Evolutionary conservation across 2,329 filamentous ascomycete species (phyloP).

Genomic region (Ophioceras dolichostomum): DNA sequence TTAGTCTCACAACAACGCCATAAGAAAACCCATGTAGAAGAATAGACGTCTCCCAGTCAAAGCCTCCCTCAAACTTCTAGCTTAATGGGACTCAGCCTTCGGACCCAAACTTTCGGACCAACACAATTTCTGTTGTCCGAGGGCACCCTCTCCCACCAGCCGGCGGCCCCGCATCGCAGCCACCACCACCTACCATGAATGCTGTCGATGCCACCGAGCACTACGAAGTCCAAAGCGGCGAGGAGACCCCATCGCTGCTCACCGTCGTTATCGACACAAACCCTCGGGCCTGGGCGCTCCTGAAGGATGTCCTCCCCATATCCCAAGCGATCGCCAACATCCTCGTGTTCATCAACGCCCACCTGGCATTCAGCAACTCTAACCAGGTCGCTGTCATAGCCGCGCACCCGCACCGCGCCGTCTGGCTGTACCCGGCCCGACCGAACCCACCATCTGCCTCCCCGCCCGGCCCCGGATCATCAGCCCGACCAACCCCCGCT

Average conservation of each 20-base stretch:
- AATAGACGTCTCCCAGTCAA: no score
- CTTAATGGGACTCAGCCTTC: no score
- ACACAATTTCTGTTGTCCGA: no score
- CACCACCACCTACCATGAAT: constrained; percentile 44
- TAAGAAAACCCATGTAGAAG: no score
- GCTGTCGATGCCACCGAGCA: constrained; percentile 46
- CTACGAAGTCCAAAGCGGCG: constrained; percentile 41
- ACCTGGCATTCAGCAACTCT: constrained; percentile 84
- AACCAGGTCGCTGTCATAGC: constrained; percentile 91
- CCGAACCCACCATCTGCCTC: no score
- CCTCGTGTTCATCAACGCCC: constrained; percentile 93
- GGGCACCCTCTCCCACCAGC: no score
- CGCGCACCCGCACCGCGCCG: constrained; percentile 72
- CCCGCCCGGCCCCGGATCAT: constrained; percentile 20
- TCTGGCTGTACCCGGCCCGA: constrained; percentile 72
- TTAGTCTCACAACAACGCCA: no score
- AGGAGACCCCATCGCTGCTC: constrained; percentile 65
- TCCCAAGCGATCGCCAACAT: constrained; percentile 77
- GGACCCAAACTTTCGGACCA: no score
- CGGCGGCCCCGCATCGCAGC: no score
- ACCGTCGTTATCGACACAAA: constrained; percentile 93
- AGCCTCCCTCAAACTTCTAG: no score
- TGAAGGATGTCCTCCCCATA: constrained; percentile 63
- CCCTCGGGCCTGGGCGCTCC: constrained; percentile 75
- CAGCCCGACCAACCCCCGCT: no score